These are phyloP conservation scores for Echria macrotheca DNA, from an alignment of 495 filamentous ascomycete species.

Conservation along the genomic window DNA sequence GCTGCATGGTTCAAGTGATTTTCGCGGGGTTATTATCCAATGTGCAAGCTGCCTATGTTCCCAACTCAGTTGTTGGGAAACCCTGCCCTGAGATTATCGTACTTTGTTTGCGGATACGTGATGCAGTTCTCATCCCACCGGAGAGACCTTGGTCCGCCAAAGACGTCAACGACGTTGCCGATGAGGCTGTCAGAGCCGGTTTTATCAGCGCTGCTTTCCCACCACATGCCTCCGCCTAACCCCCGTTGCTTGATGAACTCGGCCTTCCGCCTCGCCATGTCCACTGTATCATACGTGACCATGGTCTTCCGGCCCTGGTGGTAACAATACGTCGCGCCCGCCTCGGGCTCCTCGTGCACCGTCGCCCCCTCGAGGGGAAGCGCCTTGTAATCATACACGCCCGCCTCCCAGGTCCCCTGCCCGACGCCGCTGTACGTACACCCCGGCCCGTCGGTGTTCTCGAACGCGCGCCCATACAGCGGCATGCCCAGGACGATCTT, in stretches of 20 bases:
- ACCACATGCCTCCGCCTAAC: constrained; percentile 92
- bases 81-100: constrained; percentile 68
- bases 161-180: constrained; percentile 55
- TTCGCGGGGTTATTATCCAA: not conserved
- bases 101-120: constrained; percentile 67
- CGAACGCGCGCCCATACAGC: constrained; percentile 83
- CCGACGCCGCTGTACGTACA: constrained; percentile 64
- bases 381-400: constrained; percentile 83
- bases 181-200: constrained; percentile 62
- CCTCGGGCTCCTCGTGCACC: constrained; percentile 48
- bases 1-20: not conserved
- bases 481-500: constrained; percentile 93
- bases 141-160: constrained; percentile 49
- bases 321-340: constrained; percentile 68
- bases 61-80: constrained; percentile 38
- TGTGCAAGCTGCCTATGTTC: not conserved
- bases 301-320: constrained; percentile 53
- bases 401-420: constrained; percentile 76
- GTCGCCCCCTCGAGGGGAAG: constrained; percentile 49
- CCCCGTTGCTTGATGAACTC: constrained; percentile 58
- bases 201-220: constrained; percentile 85
- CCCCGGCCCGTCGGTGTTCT: constrained; percentile 69
- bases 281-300: constrained; percentile 73
- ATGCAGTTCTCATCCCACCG: constrained; percentile 63
- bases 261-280: constrained; percentile 62